These are phyloP conservation scores for Curvularia eragrostidis DNA, from an alignment of 2,329 filamentous ascomycete species.

Conservation along the genomic window DNA sequence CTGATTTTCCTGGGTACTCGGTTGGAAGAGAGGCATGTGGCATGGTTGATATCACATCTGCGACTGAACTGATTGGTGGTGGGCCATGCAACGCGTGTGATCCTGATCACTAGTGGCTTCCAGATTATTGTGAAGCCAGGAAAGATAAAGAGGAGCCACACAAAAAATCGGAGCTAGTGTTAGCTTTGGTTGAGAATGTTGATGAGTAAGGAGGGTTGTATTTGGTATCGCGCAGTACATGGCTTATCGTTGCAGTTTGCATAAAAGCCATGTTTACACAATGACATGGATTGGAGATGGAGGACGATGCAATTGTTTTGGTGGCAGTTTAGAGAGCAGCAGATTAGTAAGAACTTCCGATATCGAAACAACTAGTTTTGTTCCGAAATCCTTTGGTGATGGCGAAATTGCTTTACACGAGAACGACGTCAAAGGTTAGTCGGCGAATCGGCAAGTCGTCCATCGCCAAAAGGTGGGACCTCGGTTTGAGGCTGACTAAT, in stretches of 20 bases:
- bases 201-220: not conserved
- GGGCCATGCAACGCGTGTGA: constrained; percentile 14
- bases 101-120: constrained; percentile 3
- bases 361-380: not conserved
- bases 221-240: not conserved
- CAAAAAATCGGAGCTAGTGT: too few species aligned
- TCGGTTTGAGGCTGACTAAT: constrained; percentile 3
- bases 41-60: constrained; percentile 8
- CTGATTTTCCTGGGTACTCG: constrained; percentile 3
- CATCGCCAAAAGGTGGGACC: not conserved
- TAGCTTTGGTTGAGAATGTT: not conserved
- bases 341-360: not conserved
- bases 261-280: not conserved
- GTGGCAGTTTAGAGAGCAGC: not conserved
- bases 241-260: not conserved
- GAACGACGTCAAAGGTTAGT: not conserved
- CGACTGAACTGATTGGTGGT: constrained; percentile 9
- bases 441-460: not conserved
- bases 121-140: not conserved
- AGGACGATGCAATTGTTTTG: not conserved
- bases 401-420: not conserved
- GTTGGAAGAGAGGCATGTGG: constrained; percentile 13
- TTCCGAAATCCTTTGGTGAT: not conserved
- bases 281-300: not conserved
- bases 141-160: not conserved